Conservation (phyloP, 2,329 filamentous ascomycete species). For the Hypoxylon sp. region DNA sequence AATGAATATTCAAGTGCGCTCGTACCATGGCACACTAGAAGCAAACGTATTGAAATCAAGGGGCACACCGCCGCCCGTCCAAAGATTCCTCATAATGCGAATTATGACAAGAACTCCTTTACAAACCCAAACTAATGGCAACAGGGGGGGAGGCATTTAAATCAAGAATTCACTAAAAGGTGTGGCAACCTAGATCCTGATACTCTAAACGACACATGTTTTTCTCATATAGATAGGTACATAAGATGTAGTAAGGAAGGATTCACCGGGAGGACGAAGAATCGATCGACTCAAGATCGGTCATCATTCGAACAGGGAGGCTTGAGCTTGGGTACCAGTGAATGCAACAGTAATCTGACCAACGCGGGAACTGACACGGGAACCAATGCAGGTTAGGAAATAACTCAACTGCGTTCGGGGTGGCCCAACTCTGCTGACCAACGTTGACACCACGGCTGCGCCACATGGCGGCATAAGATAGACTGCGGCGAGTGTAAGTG, state of each 20-base stretch:
- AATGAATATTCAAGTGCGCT: neutral
- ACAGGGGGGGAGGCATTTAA: slow-evolving; percentile 1
- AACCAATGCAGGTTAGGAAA: slow-evolving; percentile 15
- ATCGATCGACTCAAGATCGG: slow-evolving; percentile 40
- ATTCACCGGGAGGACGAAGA: slow-evolving; percentile 39
- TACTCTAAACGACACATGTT: slow-evolving; percentile 21
- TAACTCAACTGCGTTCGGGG: slow-evolving; percentile 18
- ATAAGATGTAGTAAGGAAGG: slow-evolving; percentile 39
- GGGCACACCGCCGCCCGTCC: neutral
- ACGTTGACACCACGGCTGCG: slow-evolving; percentile 10
- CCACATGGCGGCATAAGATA: slow-evolving; percentile 24
- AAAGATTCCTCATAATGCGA: slow-evolving; percentile 16
- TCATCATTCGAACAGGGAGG: neutral
- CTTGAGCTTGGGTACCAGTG: neutral
- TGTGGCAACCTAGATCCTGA: slow-evolving; percentile 4
- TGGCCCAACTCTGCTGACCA: slow-evolving; percentile 13
- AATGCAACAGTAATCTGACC: slow-evolving; percentile 26
- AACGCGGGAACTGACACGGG: slow-evolving; percentile 6
- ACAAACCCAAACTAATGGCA: neutral
- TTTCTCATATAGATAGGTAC: slow-evolving; percentile 11
- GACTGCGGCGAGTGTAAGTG: slow-evolving; percentile 4
- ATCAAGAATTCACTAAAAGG: slow-evolving; percentile 7
- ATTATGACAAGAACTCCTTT: slow-evolving; percentile 2
- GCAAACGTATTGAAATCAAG: slow-evolving; percentile 5
- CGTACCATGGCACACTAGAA: neutral